Evolutionary conservation across 352 stramenopile genomes (phyloP).

Genomic region (Phytophthora tubulina): DNA sequence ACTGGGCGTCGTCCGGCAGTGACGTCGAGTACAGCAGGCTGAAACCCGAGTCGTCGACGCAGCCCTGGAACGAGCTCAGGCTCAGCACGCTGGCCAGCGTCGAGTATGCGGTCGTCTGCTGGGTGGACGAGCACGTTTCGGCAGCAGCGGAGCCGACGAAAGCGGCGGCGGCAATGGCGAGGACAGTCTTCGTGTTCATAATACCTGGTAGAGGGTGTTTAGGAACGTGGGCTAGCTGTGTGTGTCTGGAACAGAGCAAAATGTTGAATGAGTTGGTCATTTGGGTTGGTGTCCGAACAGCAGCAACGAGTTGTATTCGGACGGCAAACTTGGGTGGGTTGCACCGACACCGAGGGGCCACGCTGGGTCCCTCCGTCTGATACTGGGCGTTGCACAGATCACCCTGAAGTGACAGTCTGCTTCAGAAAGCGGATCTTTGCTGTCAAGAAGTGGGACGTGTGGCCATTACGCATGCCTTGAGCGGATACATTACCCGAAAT

Average conservation of each 20-base stretch:
- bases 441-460: constrained; percentile 13
- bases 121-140: constrained; percentile 20
- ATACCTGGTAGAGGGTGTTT: no score
- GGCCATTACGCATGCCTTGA: constrained; percentile 8
- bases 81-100: constrained; percentile 39
- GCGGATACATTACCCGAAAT: constrained; percentile 18
- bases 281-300: no score
- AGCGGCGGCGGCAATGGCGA: constrained; percentile 27
- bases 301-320: no score
- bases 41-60: constrained; percentile 43
- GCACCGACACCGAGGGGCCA: no score
- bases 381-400: no score
- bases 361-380: no score
- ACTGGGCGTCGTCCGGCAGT: constrained; percentile 36
- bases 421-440: constrained; percentile 12
- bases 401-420: not conserved
- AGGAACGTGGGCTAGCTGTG: no score
- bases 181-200: constrained; percentile 39
- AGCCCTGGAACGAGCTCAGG: constrained; percentile 36
- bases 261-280: constrained; percentile 18
- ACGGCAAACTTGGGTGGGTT: no score
- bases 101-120: constrained; percentile 44
- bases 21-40: constrained; percentile 43
- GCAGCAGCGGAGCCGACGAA: constrained; percentile 30
- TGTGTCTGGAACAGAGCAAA: constrained; percentile 27